Evolutionary conservation across 2,329 filamentous ascomycete genomes (phyloP).

Genomic region (Talaromyces sp.): DNA sequence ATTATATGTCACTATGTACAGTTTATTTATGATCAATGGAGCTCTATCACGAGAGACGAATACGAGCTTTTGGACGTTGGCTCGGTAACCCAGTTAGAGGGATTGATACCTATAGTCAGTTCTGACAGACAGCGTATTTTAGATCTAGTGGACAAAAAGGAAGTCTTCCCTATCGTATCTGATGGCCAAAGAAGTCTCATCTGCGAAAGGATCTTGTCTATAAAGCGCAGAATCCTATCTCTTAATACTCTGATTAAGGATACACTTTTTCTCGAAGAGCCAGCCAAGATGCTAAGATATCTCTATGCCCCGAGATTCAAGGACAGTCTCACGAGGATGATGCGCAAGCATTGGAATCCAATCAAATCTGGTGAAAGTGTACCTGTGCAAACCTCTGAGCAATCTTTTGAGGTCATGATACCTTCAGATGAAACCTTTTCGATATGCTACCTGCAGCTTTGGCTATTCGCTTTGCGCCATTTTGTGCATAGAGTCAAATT

Average conservation of each 20-base stretch:
- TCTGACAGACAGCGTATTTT: background rate
- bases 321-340: background rate
- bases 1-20: conserved; percentile 1
- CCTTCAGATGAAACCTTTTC: background rate
- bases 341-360: background rate
- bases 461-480: conserved; percentile 5
- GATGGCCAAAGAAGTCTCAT: background rate
- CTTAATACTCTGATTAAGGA: conserved; percentile 9
- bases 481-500: background rate
- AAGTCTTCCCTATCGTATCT: conserved; percentile 1
- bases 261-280: conserved; percentile 6
- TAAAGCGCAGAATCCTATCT: conserved; percentile 4
- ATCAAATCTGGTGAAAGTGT: background rate
- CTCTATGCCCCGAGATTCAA: conserved; percentile 2
- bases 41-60: background rate
- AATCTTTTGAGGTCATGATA: background rate
- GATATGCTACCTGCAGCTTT: conserved; percentile 3
- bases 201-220: background rate
- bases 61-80: background rate
- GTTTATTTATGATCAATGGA: conserved; percentile 3
- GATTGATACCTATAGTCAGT: conserved; percentile 3
- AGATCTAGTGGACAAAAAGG: background rate
- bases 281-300: conserved; percentile 1
- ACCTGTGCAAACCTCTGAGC: conserved; percentile 6
- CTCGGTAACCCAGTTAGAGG: background rate